These are phyloP conservation scores for Cyclospora cayetanensis DNA, from an alignment of 169 alveolate species.

Conservation along the genomic window DNA sequence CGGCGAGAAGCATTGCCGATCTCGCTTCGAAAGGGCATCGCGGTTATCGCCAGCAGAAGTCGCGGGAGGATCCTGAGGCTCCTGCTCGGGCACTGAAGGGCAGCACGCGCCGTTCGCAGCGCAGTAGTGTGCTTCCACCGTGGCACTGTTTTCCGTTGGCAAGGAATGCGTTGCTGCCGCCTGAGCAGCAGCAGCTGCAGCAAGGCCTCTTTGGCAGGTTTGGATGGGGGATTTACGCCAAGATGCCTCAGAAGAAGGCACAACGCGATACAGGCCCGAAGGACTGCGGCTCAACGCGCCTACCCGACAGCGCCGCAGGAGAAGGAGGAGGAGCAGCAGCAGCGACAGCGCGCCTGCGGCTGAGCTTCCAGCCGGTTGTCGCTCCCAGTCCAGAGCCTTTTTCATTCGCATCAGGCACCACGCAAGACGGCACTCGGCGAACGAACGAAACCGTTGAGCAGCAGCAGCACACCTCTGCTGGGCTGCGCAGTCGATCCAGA, in stretches of 20 bases:
- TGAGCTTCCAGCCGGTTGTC: constrained; percentile 13
- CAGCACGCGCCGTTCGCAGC: not conserved
- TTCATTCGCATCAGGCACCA: not conserved
- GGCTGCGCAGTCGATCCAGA: no score
- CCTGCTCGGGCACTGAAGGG: not conserved
- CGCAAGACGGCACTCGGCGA: not conserved
- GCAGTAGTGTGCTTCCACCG: not conserved
- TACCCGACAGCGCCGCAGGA: not conserved
- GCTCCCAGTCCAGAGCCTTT: not conserved
- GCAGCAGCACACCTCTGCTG: no score
- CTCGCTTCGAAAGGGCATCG: not conserved
- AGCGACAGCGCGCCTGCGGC: not conserved
- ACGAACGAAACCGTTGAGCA: no score
- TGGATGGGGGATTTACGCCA: constrained; percentile 10
- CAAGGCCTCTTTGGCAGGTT: not conserved
- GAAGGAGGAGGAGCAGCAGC: not conserved
- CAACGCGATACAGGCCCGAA: not conserved
- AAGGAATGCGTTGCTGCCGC: not conserved
- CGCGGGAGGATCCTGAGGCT: not conserved
- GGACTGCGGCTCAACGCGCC: not conserved
- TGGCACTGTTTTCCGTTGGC: not conserved
- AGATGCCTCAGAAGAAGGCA: not conserved
- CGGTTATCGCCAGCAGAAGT: not conserved
- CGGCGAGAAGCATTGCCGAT: not conserved
- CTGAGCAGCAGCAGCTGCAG: constrained; percentile 39